Conservation (phyloP, 2,329 filamentous ascomycete species). For the Acarospora socialis region DNA sequence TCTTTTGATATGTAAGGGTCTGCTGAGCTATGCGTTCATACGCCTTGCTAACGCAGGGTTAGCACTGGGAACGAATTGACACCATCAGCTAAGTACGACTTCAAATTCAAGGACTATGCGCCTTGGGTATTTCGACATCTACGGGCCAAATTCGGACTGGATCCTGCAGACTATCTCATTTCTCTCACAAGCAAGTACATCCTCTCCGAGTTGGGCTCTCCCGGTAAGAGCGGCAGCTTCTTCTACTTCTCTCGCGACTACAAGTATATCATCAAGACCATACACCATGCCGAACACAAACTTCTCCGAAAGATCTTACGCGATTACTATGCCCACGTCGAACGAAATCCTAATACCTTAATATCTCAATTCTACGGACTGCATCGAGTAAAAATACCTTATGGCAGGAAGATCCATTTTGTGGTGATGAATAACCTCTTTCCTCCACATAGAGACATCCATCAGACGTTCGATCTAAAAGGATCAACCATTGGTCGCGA, state of each 20-base stretch:
- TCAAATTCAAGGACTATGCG: slow-evolving; percentile 99
- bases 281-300: slow-evolving; percentile 71
- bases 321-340: slow-evolving; percentile 88
- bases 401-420: slow-evolving; percentile 96
- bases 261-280: slow-evolving; percentile 99
- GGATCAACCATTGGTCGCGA: slow-evolving; percentile 90
- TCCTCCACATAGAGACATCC: slow-evolving; percentile 91
- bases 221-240: slow-evolving; percentile 96
- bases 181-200: slow-evolving; percentile 98
- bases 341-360: slow-evolving; percentile 86
- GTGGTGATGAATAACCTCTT: slow-evolving; percentile 99
- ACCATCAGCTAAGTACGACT: slow-evolving; percentile 97
- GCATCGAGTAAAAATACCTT: slow-evolving; percentile 95
- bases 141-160: slow-evolving; percentile 72
- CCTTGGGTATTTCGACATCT: slow-evolving; percentile 97
- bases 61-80: slow-evolving; percentile 94
- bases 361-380: slow-evolving; percentile 96
- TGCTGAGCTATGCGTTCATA: slow-evolving; percentile 6
- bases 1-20: slow-evolving; percentile 84
- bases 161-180: slow-evolving; percentile 96
- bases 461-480: slow-evolving; percentile 92
- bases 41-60: slow-evolving; percentile 22
- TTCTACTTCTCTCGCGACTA: slow-evolving; percentile 99
- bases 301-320: slow-evolving; percentile 40
- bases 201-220: slow-evolving; percentile 87